These are phyloP conservation scores for Aspergillus ochraceus DNA, from an alignment of 2,329 filamentous ascomycete genomes.

Conservation along the genomic window DNA sequence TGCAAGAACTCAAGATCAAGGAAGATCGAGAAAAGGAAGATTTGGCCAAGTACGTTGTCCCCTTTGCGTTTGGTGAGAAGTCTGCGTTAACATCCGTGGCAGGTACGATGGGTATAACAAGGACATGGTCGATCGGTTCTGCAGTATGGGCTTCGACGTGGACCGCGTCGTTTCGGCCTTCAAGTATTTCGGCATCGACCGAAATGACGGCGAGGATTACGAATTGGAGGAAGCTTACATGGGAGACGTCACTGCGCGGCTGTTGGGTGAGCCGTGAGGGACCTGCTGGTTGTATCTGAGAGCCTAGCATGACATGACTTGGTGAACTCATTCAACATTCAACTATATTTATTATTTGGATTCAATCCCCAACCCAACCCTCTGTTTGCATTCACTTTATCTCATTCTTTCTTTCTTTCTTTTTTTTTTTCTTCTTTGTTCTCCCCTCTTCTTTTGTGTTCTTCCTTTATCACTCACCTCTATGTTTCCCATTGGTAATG, in stretches of 20 bases:
- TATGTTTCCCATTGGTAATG: neutral
- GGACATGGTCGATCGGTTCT: conserved; percentile 78
- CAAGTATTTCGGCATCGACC: conserved; percentile 75
- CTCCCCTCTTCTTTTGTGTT: neutral
- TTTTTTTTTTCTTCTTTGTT: neutral
- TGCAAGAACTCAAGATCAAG: conserved; percentile 55
- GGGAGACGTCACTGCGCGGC: conserved; percentile 81
- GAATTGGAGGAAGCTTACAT: conserved; percentile 87
- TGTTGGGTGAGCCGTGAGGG: conserved; percentile 72
- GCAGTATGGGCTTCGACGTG: conserved; percentile 87
- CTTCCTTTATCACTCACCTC: neutral
- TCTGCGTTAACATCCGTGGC: conserved; percentile 30
- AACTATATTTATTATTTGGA: too few relatives aligned
- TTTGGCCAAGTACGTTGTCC: conserved; percentile 51
- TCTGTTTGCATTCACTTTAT: neutral
- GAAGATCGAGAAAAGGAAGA: conserved; percentile 58
- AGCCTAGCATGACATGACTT: too few relatives aligned
- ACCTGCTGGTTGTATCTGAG: too few relatives aligned
- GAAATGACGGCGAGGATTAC: conserved; percentile 75
- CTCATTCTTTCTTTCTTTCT: conserved; percentile 4
- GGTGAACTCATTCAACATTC: too few relatives aligned
- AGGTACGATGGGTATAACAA: conserved; percentile 89
- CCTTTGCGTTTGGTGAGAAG: neutral
- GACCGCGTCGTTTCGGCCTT: conserved; percentile 86
- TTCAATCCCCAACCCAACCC: too few relatives aligned